These are phyloP conservation scores for Sedum album DNA, from an alignment of 164 flowering plant species.

Conservation along the genomic window DNA sequence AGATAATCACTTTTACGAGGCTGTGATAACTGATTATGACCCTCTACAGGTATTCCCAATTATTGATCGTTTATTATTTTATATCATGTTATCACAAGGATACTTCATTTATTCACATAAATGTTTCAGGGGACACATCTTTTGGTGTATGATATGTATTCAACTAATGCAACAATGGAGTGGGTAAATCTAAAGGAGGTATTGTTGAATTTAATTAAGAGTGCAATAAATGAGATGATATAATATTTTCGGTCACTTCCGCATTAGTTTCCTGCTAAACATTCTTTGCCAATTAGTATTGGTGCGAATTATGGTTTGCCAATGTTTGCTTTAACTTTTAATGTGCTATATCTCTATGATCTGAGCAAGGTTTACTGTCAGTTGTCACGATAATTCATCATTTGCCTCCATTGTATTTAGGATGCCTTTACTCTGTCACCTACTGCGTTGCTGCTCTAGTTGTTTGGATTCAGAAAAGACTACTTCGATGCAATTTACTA, in stretches of 20 bases:
- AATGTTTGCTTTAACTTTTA: neutral
- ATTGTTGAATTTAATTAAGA: neutral
- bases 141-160: constrained; percentile 41
- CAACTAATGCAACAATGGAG: constrained; percentile 39
- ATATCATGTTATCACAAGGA: neutral
- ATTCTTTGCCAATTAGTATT: neutral
- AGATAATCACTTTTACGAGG: constrained; percentile 90
- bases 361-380: neutral
- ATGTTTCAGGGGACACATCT: constrained; percentile 49
- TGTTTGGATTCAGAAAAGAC: neutral
- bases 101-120: constrained; percentile 4
- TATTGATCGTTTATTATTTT: neutral
- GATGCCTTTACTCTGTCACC: neutral
- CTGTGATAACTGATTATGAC: constrained; percentile 72
- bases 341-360: neutral
- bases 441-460: neutral
- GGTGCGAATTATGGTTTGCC: neutral
- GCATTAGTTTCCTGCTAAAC: neutral
- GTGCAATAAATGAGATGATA: too few species aligned
- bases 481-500: too few species aligned
- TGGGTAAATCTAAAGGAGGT: constrained; percentile 57
- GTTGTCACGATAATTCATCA: neutral
- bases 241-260: too few species aligned
- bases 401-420: neutral
- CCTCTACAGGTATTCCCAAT: constrained; percentile 38